phyloP scores from a whole-genome alignment of 2,329 filamentous ascomycete species.

The Microdochium trichocladiopsis region DNA sequence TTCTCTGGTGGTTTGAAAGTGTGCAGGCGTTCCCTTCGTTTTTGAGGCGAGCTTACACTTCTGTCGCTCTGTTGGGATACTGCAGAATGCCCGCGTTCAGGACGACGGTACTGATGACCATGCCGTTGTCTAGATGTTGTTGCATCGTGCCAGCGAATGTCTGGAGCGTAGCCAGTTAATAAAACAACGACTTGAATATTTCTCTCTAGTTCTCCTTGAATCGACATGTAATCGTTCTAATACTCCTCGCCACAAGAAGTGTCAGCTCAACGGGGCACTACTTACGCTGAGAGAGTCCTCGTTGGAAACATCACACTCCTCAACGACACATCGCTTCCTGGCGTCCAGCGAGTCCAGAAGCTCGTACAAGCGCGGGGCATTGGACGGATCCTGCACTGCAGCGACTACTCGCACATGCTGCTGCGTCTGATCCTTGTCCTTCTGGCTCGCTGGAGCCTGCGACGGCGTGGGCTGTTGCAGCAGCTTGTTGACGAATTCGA shows the following conservation, averaged over 20 bases:
- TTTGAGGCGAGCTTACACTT: constrained; percentile 26
- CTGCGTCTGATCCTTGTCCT: no score
- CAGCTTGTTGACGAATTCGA: neutral
- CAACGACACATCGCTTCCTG: neutral
- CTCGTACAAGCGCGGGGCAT: neutral
- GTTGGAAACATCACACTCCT: constrained; percentile 42
- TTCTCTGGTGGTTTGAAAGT: no score
- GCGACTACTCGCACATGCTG: constrained; percentile 32
- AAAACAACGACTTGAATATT: no score
- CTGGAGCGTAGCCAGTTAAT: constrained; percentile 14
- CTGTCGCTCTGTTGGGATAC: constrained; percentile 36
- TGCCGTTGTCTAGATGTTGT: constrained; percentile 23
- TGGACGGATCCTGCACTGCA: constrained; percentile 23
- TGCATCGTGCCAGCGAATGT: constrained; percentile 32
- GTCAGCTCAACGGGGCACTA: neutral
- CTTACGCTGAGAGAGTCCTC: constrained; percentile 41
- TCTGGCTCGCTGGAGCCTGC: neutral
- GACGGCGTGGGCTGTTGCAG: neutral
- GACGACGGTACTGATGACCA: constrained; percentile 45
- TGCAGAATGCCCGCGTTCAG: constrained; percentile 48
- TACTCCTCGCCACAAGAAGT: neutral
- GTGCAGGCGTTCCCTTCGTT: neutral
- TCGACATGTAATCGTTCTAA: no score
- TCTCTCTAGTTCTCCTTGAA: no score
- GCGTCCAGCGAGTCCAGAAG: neutral